Base-by-base conservation (phyloP, 2,329 filamentous ascomycete species). In the Aureobasidium sp. region DNA sequence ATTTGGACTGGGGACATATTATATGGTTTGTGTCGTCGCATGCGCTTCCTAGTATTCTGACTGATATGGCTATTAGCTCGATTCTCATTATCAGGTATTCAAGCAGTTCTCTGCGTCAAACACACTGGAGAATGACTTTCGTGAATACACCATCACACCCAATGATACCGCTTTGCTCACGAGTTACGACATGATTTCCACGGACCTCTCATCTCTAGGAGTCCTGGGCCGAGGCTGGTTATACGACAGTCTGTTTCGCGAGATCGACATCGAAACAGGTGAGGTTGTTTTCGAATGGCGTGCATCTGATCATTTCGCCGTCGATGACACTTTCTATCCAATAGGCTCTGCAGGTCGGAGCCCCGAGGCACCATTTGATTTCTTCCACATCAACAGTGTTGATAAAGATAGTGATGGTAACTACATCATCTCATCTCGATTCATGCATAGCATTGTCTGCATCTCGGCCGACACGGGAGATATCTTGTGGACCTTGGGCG, bases 331-430 rank as follows among this genome's bases (percentile, higher is more conserved):
- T 3, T 70, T 68, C 64, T 69, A 69, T 62, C 60, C 69, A 66
- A 63, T 78, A 55, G 71, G 76, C 20, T 75, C 76, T 25, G 78
- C 59, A 12, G 59, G 71, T 75, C n/a, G 75, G 75, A 27, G 78
- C 76, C 36, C 73, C 73, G 3, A 69, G 52, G 66, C 65, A 17
- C 72, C 74, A 0, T 80, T 73, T 68, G 79, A 81, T 64, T 81
- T 75, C 68, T 79, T 80, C 69, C 80, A 82, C 67, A 77, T 83
- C 69, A 81, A 82, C 70, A 78, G 79, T 51, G 70, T 83, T 37
- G 78, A 81, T 67, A 81, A 81, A 66, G 75, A 76, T 53, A 64
- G 69, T 0, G 67, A 73, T 0, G 78, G 79, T 2, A 77, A 83
- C 64, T 84, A 79, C 63, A 66, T 83, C 17, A 73, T 84, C 39